A percentile compares a stretch with the other conserved stretches of the same genome.
These are phyloP conservation scores for Fragilaria radians DNA, from an alignment of 108 stramenopile genomes.

Conservation along the genomic window DNA sequence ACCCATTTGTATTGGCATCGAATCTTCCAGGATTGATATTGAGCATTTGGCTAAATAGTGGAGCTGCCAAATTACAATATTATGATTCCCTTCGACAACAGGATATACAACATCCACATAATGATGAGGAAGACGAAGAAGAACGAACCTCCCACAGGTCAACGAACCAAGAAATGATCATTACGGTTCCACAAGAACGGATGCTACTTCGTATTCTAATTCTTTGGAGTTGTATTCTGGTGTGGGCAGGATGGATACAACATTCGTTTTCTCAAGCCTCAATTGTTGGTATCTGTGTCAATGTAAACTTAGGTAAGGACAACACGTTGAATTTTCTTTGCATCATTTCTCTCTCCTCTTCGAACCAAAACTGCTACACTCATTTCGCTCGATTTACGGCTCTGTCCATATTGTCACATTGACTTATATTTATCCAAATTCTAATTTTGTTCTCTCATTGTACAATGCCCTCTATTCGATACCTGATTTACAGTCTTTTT, in stretches of 20 bases:
- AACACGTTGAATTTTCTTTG: background rate
- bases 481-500: constrained; percentile 49
- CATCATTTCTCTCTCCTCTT: background rate
- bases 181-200: constrained; percentile 32
- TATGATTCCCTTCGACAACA: constrained; percentile 12
- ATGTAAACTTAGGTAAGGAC: constrained; percentile 46
- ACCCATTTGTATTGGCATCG: constrained; percentile 63
- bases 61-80: constrained; percentile 79
- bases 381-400: too few relatives aligned
- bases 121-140: constrained; percentile 3
- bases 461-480: too few relatives aligned
- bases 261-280: constrained; percentile 1
- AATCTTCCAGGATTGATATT: constrained; percentile 71
- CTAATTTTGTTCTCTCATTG: too few relatives aligned
- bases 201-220: constrained; percentile 26
- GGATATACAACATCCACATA: background rate
- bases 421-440: too few relatives aligned
- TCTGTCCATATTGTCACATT: too few relatives aligned
- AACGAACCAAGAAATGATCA: constrained; percentile 2
- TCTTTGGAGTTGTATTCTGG: constrained; percentile 24
- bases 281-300: constrained; percentile 64
- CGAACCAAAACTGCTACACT: too few relatives aligned
- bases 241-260: constrained; percentile 34
- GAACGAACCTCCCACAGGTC: background rate
- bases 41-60: constrained; percentile 71